phyloP scores from a whole-genome alignment of 2,329 filamentous ascomycete genomes.

The Dothistroma septosporum region DNA sequence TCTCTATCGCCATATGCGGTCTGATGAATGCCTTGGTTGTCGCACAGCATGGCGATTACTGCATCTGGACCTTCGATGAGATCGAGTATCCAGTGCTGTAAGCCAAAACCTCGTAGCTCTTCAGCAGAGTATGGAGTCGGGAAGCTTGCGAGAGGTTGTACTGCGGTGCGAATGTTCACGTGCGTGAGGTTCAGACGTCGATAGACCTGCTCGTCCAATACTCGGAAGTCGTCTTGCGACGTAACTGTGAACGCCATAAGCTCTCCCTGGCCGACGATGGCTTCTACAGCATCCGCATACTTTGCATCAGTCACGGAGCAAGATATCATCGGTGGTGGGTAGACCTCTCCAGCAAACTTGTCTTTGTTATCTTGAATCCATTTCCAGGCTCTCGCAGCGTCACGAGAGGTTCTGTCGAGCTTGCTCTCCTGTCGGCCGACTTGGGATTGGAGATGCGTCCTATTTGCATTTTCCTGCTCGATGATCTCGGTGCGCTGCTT shows the following conservation, averaged over 20 bases:
- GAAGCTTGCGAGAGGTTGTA: constrained; percentile 53
- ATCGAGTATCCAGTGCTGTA: constrained; percentile 78
- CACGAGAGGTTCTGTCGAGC: constrained; percentile 57
- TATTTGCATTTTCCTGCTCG: constrained; percentile 44
- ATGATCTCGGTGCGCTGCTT: constrained; percentile 37
- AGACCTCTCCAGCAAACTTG: constrained; percentile 70
- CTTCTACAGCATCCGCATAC: constrained; percentile 61
- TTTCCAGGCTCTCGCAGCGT: constrained; percentile 68
- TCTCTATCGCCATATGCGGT: constrained; percentile 63
- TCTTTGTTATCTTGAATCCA: constrained; percentile 73
- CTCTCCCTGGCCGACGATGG: constrained; percentile 51
- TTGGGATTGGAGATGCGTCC: constrained; percentile 65
- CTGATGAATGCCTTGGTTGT: constrained; percentile 63
- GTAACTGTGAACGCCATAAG: constrained; percentile 69
- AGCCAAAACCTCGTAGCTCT: constrained; percentile 56
- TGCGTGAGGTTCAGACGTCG: constrained; percentile 62
- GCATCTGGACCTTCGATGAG: constrained; percentile 74
- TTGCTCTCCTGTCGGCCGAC: constrained; percentile 68
- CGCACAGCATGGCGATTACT: constrained; percentile 84
- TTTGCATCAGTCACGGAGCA: constrained; percentile 72
- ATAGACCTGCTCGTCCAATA: constrained; percentile 63
- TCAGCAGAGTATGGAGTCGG: constrained; percentile 52
- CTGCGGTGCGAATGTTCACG: constrained; percentile 65
- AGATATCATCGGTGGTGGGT: constrained; percentile 73
- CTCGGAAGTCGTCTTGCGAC: constrained; percentile 67